Evolutionary conservation across 2,329 filamentous ascomycete species (phyloP).

Genomic region (Diaporthe ampelina): DNA sequence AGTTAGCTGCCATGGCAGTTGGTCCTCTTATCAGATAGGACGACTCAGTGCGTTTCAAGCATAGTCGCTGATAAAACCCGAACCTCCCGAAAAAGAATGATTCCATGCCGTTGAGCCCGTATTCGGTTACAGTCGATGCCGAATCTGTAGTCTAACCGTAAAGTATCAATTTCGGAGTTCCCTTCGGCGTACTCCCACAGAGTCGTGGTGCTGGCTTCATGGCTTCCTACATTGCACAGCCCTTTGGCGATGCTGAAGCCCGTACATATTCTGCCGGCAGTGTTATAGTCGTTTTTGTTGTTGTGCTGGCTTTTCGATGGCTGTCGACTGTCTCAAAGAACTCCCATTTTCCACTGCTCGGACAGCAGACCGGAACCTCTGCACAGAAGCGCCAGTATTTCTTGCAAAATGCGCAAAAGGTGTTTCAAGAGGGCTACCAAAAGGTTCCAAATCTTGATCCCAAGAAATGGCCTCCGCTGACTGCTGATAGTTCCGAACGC

Average conservation of each 20-base stretch:
- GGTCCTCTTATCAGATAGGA: not conserved
- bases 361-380: conserved; percentile 12
- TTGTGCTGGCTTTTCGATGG: conserved; percentile 7
- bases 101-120: not conserved
- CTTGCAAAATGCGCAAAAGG: conserved; percentile 25
- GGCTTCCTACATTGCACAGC: not conserved
- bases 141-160: not conserved
- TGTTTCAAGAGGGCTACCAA: conserved; percentile 15
- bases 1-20: not conserved
- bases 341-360: conserved; percentile 11
- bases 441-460: not conserved
- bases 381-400: conserved; percentile 24
- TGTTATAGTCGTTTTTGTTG: not conserved
- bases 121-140: not conserved
- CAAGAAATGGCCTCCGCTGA: not conserved
- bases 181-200: not conserved
- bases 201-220: not conserved
- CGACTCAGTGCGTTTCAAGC: not conserved
- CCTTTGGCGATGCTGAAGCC: conserved; percentile 14
- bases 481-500: conserved; percentile 11
- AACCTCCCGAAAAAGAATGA: not conserved
- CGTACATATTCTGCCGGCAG: conserved; percentile 1
- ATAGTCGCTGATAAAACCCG: not conserved
- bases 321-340: conserved; percentile 1
- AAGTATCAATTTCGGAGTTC: not conserved